Conservation (phyloP, 495 filamentous ascomycete species). For the Penicillium crystallinum region DNA sequence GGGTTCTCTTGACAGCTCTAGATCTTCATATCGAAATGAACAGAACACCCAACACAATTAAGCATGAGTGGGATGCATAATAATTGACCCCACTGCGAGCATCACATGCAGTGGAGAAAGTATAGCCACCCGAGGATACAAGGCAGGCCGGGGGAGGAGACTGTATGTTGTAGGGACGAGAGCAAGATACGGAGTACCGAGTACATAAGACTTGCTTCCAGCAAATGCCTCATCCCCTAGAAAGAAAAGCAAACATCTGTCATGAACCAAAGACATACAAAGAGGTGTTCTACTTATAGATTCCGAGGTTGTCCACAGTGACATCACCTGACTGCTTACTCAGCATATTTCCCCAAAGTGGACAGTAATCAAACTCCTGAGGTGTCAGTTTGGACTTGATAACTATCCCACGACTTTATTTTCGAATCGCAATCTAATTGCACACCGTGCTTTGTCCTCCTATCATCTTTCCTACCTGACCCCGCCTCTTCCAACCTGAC, state of each 20-base stretch:
- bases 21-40: background rate
- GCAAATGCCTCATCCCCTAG: background rate
- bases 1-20: background rate
- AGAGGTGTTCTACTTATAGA: background rate
- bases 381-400: constrained; percentile 15
- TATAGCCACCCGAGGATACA: background rate
- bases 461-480: background rate
- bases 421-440: constrained; percentile 13
- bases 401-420: constrained; percentile 13
- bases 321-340: constrained; percentile 30
- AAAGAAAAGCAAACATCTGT: background rate
- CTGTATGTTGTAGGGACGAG: background rate
- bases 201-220: no score
- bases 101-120: background rate
- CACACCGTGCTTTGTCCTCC: constrained; percentile 1
- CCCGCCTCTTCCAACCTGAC: background rate
- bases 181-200: no score
- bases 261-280: background rate
- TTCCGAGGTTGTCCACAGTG: background rate
- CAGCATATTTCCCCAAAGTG: constrained; percentile 17
- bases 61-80: background rate
- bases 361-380: constrained; percentile 26
- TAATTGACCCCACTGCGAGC: background rate
- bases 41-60: background rate
- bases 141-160: background rate